Base-by-base conservation (phyloP, 1,139 yeast genomes). In the Zhuliangozyma blackwelliae region DNA sequence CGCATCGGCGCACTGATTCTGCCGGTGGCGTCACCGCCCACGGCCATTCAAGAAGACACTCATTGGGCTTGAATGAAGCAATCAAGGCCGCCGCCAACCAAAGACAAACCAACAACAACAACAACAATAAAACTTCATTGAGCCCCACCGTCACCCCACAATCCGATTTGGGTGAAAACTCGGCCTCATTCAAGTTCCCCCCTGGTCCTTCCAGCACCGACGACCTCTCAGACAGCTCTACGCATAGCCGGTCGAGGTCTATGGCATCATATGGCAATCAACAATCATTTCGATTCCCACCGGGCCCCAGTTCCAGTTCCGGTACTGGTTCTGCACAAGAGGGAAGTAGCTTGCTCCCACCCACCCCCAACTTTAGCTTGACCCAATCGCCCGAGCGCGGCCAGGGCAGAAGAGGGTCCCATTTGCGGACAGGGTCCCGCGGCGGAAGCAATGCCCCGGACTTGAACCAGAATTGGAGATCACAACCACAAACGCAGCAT, bases 31-130 rank as follows among this genome's bases (percentile, higher is more conserved):
- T 34, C 11, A 35, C 39, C 21, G 41, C 41, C 19, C 61, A 13
- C 49, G 96, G 97, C 28, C 98, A 92, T 55, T 70, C 74, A 35
- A 79, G 98, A 64, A 78, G 98, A 59, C 98, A 92, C 55, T 89
- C 97, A 0, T 66, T 92, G 44, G 97, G 96, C 2, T 69, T 92
- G 41, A 83, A 83, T 40, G 98, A 92, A 60, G 98, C 98, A n/a
- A 90, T 87, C 51, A 82, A 84, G 49, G 97, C 97, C 5, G 98
- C 98, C 11, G 96, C 96, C 7, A 79, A 79, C 51, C 75, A 69
- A 46, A 90, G 89, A 35, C 96, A 88, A 59, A 22, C 23, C 23
- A 22, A 22, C 23, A 16, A 16, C 16, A 16, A n/a, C n/a, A n/a
- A n/a, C n/a, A 57, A 59, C 25, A 69, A 68, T 43, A 55, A 65